A percentile compares a stretch with the other conserved stretches of the same genome.
These are phyloP conservation scores for Geotrichum aggregatum DNA, from an alignment of 1,139 yeast genomes.

Conservation along the genomic window DNA sequence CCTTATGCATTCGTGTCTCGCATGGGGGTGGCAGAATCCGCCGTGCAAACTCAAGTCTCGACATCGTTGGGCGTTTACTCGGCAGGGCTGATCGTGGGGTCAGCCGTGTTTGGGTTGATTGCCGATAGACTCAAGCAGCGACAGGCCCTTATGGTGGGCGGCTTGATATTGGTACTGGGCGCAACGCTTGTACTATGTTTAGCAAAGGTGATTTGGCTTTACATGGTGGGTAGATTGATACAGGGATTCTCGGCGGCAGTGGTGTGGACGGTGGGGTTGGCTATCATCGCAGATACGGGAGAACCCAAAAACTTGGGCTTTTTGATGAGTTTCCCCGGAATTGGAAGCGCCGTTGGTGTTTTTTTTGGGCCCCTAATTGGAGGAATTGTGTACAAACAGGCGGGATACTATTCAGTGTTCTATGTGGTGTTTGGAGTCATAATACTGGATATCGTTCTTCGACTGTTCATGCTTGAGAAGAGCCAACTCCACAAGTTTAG, in stretches of 20 bases:
- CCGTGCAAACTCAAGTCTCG: slow-evolving; percentile 34
- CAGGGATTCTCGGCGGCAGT: slow-evolving; percentile 38
- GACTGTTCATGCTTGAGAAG: slow-evolving; percentile 36
- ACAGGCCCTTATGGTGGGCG: slow-evolving; percentile 33
- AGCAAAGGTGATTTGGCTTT: slow-evolving; percentile 30
- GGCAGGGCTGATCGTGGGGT: slow-evolving; percentile 36
- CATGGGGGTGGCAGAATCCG: slow-evolving; percentile 30
- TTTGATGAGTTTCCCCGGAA: slow-evolving; percentile 35
- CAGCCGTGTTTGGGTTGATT: slow-evolving; percentile 33
- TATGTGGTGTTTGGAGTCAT: slow-evolving; percentile 35
- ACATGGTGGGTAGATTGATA: slow-evolving; percentile 35
- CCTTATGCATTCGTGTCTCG: slow-evolving; percentile 36
- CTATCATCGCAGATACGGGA: slow-evolving; percentile 36
- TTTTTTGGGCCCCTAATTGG: slow-evolving; percentile 39
- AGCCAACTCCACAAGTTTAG: slow-evolving; percentile 6
- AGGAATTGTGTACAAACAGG: slow-evolving; percentile 37
- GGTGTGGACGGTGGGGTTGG: slow-evolving; percentile 40
- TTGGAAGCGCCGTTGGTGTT: slow-evolving; percentile 35
- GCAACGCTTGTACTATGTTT: slow-evolving; percentile 35
- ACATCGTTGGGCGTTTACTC: slow-evolving; percentile 36
- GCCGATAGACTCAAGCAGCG: slow-evolving; percentile 33
- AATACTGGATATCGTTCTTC: slow-evolving; percentile 33
- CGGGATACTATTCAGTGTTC: slow-evolving; percentile 38
- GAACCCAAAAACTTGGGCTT: slow-evolving; percentile 29
- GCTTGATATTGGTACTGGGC: slow-evolving; percentile 33